Percentiles rank a stretch among this genome's conserved stretches.
Conservation (phyloP, 2,329 filamentous ascomycete genomes). For the Colletotrichum eremochloae region DNA sequence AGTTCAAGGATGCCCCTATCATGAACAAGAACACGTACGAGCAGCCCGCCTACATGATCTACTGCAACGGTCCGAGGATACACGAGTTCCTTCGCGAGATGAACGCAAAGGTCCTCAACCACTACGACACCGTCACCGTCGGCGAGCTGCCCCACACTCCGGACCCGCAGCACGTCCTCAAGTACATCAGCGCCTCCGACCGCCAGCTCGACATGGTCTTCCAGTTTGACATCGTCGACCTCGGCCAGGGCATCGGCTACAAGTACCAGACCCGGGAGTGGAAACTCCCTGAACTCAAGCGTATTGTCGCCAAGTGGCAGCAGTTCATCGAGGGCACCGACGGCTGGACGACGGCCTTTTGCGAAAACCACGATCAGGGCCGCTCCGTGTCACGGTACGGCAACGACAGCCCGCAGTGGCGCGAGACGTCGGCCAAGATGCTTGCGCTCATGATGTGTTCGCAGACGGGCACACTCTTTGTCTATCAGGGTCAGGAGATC, state of each 20-base stretch:
- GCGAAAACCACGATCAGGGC: conserved; percentile 73
- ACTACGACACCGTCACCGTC: conserved; percentile 77
- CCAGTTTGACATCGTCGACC: conserved; percentile 74
- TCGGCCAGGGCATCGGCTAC: conserved; percentile 65
- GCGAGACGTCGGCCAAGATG: conserved; percentile 64
- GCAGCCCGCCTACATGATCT: conserved; percentile 69
- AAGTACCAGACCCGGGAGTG: conserved; percentile 64
- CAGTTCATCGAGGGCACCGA: conserved; percentile 65
- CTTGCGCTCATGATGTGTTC: conserved; percentile 61
- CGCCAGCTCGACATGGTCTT: conserved; percentile 79
- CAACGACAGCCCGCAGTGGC: conserved; percentile 58
- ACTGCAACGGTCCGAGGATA: conserved; percentile 77
- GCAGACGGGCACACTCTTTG: conserved; percentile 65
- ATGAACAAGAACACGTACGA: conserved; percentile 59
- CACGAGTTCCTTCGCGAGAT: conserved; percentile 78
- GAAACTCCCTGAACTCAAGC: conserved; percentile 62
- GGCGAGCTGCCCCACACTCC: conserved; percentile 77
- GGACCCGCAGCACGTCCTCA: conserved; percentile 67
- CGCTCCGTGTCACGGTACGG: conserved; percentile 68
- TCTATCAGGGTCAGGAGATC: conserved; percentile 72
- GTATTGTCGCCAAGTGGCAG: conserved; percentile 63
- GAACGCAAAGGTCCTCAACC: conserved; percentile 66
- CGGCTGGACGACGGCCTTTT: conserved; percentile 70
- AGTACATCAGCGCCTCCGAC: conserved; percentile 70
- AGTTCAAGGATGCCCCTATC: conserved; percentile 70